A percentile compares a stretch with the other conserved stretches of the same genome.
phyloP scores from a whole-genome alignment of 2,329 filamentous ascomycete genomes.

The Penicillium fuscoglaucum region DNA sequence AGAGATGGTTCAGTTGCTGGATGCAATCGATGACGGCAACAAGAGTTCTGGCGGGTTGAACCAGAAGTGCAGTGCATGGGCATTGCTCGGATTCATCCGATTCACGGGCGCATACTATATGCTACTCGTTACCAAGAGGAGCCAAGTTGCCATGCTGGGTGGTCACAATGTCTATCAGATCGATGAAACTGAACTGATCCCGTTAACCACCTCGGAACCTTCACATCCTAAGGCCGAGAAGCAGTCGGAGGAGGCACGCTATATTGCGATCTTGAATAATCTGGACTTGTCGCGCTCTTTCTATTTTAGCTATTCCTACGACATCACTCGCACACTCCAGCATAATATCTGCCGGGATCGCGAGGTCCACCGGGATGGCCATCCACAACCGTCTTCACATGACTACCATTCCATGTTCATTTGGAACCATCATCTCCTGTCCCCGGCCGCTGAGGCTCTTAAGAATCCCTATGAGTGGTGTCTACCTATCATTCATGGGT shows the following conservation, averaged over 20 bases:
- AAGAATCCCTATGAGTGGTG: slow-evolving; percentile 94
- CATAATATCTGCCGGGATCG: slow-evolving; percentile 86
- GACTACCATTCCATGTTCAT: slow-evolving; percentile 97
- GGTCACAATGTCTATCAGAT: slow-evolving; percentile 96
- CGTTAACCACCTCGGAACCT: slow-evolving; percentile 70
- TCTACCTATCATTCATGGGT: slow-evolving; percentile 90
- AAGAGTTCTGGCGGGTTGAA: slow-evolving; percentile 86
- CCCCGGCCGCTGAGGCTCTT: slow-evolving; percentile 68
- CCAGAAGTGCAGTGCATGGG: slow-evolving; percentile 88
- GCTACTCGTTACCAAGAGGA: slow-evolving; percentile 93
- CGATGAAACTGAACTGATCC: slow-evolving; percentile 87
- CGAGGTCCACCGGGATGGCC: slow-evolving; percentile 65
- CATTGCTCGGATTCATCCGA: slow-evolving; percentile 87
- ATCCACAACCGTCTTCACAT: slow-evolving; percentile 63
- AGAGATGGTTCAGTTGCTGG: slow-evolving; percentile 90
- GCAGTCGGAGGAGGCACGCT: slow-evolving; percentile 86
- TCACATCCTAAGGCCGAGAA: slow-evolving; percentile 73
- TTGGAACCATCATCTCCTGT: slow-evolving; percentile 89
- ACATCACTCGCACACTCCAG: slow-evolving; percentile 88
- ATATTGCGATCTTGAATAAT: slow-evolving; percentile 84
- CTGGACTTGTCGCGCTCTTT: slow-evolving; percentile 88
- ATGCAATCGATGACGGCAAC: slow-evolving; percentile 94
- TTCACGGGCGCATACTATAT: slow-evolving; percentile 98
- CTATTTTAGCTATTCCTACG: slow-evolving; percentile 98
- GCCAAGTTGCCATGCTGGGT: slow-evolving; percentile 91